A percentile compares a stretch with the other conserved stretches of the same genome.
These are phyloP conservation scores for Colletotrichum eleusines DNA, from an alignment of 2,329 filamentous ascomycete genomes.

Conservation along the genomic window DNA sequence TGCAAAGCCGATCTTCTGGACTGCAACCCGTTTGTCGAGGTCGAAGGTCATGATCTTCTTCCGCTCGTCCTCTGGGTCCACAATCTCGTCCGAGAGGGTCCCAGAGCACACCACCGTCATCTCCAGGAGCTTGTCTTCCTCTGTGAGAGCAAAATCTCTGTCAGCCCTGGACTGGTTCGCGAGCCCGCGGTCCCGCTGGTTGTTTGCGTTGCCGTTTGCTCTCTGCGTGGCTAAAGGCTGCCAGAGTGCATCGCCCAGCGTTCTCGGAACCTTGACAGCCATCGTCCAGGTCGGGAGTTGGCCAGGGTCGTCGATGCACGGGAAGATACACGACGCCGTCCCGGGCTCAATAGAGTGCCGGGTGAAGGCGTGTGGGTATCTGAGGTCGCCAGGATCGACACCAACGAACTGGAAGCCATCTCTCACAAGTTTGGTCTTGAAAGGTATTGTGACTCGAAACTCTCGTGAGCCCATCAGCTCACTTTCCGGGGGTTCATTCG, in stretches of 20 bases:
- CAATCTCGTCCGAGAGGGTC: conserved; percentile 84
- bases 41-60: conserved; percentile 92
- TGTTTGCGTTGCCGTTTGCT: conserved; percentile 49
- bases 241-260: conserved; percentile 81
- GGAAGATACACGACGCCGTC: conserved; percentile 87
- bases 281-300: conserved; percentile 89
- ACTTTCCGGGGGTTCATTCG: conserved; percentile 46
- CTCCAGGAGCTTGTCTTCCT: conserved; percentile 89
- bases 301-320: conserved; percentile 88
- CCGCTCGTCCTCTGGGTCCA: conserved; percentile 80
- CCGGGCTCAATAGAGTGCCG: conserved; percentile 83
- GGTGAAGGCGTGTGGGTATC: conserved; percentile 94
- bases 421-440: conserved; percentile 78
- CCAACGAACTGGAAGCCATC: conserved; percentile 95
- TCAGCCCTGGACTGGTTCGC: conserved; percentile 57
- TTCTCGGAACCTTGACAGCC: conserved; percentile 86
- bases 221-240: conserved; percentile 57
- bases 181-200: conserved; percentile 48
- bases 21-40: conserved; percentile 79
- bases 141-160: conserved; percentile 61
- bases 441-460: conserved; percentile 75
- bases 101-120: conserved; percentile 93
- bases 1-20: conserved; percentile 92
- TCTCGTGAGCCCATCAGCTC: conserved; percentile 66
- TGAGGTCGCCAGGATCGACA: conserved; percentile 79